Base-by-base conservation (phyloP, 768 basidiomycete species). In the Collybiopsis confluens region DNA sequence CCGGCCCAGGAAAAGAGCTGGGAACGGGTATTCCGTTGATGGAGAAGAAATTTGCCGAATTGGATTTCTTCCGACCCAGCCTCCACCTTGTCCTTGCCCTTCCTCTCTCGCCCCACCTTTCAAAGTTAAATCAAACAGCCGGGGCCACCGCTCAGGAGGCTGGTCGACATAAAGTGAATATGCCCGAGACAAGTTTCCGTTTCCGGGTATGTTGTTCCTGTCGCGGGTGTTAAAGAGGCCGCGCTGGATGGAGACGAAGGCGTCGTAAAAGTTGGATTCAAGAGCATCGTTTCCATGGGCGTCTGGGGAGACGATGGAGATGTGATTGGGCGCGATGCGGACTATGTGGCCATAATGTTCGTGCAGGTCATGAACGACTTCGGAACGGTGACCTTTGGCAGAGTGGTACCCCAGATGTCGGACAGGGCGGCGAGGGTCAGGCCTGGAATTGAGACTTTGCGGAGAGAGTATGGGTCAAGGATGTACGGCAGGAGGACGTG, bases 151-250 rank as follows among this genome's bases (percentile, higher is more conserved):
- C 15, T 65, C 65, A 55, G 92, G 65, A 53, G 94, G 68, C 48
- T 78, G 70, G 1, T 63, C 66, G 20, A 92, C 77, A 60, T 88
- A 82, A 1, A 72, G 86, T 85, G 69, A 90, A 90, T 61, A 90
- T 86, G 63, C 89, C 82, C 1, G 90, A 86, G 43, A 96, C 81
- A 56, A 97, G 90, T 72, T 96, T 96, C 72, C 92, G 85, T 70
- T 94, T 96, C 40, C 92, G 83, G 5, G 89, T 78, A 65, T 96
- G 92, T 54, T 62, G n/a, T n/a, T n/a, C n/a, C n/a, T n/a, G n/a
- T n/a, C n/a, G n/a, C n/a, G n/a, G n/a, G n/a, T n/a, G n/a, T n/a
- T n/a, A n/a, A n/a, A n/a, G n/a, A n/a, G n/a, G n/a, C n/a, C n/a
- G n/a, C n/a, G n/a, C n/a, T n/a, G n/a, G n/a, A n/a, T n/a, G n/a